A percentile compares a stretch with the other conserved stretches of the same genome.
Conservation (phyloP, 768 basidiomycete species). For the Mycena venus region DNA sequence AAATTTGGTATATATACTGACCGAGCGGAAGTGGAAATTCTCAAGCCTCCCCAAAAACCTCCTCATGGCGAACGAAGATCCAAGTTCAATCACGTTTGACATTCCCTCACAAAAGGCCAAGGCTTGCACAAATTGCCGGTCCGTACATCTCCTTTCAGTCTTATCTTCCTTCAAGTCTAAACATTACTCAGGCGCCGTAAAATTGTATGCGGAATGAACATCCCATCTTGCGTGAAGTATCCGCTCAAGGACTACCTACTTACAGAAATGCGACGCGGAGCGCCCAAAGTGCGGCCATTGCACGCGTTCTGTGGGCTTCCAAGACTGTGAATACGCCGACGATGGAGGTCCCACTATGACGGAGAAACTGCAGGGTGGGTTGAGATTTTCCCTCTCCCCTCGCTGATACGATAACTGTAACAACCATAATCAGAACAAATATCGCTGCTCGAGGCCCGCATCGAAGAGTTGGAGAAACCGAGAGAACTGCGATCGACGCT, state of each 20-base stretch:
- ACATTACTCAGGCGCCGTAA: conserved; percentile 25
- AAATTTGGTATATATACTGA: too few species aligned
- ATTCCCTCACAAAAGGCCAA: too few species aligned
- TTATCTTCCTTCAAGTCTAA: too few species aligned
- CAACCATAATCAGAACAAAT: conserved; percentile 46
- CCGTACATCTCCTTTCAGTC: too few species aligned
- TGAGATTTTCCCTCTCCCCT: background rate
- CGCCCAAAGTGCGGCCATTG: conserved; percentile 32
- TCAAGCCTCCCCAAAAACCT: too few species aligned
- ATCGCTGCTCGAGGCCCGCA: conserved; percentile 50
- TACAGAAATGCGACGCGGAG: too few species aligned
- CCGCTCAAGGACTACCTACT: background rate
- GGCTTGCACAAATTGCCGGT: too few species aligned
- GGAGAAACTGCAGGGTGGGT: conserved; percentile 23
- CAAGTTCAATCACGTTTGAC: too few species aligned
- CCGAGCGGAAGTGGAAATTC: too few species aligned
- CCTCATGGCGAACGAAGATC: too few species aligned
- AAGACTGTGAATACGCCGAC: conserved; percentile 35
- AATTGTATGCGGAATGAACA: conserved; percentile 6
- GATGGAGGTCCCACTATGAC: conserved; percentile 29
- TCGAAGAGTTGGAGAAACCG: conserved; percentile 51
- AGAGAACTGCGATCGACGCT: background rate
- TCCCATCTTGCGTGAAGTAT: background rate
- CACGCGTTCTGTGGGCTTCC: conserved; percentile 23
- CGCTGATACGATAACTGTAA: background rate